phyloP scores from a whole-genome alignment of 192 early-diverging fungal genomes.

The Rhizophlyctis rosea region DNA sequence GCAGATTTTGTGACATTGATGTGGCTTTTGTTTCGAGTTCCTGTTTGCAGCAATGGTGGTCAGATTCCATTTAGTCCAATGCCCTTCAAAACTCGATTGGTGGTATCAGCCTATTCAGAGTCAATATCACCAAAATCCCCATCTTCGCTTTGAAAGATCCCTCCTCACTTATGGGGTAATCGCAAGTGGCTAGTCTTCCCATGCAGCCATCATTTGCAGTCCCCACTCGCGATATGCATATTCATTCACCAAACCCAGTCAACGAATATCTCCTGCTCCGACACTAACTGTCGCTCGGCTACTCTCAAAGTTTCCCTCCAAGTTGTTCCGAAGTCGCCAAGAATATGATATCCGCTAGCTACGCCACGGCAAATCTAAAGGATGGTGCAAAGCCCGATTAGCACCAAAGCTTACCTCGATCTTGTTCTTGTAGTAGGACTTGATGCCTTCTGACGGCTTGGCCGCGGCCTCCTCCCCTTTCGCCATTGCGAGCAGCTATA shows the following conservation, averaged over 20 bases:
- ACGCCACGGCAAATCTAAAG: background rate
- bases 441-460: conserved; percentile 35
- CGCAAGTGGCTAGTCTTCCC: no score
- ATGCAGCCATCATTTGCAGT: no score
- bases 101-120: background rate
- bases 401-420: conserved; percentile 55
- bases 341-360: background rate
- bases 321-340: background rate
- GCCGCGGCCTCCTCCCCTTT: no score
- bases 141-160: background rate
- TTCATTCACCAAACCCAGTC: no score
- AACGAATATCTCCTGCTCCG: no score
- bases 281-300: no score
- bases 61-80: background rate
- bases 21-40: conserved; percentile 84
- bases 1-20: conserved; percentile 89
- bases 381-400: background rate
- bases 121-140: no score
- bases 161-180: background rate
- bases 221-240: no score
- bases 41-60: conserved; percentile 37
- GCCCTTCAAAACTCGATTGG: background rate
- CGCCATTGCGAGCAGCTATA: no score
- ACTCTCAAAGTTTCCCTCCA: no score
- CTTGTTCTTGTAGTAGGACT: conserved; percentile 51